Evolutionary conservation across 2,329 filamentous ascomycete species (phyloP), one percentile per base, ranked within the genome.

Genomic region (Penicillium sp.): DNA sequence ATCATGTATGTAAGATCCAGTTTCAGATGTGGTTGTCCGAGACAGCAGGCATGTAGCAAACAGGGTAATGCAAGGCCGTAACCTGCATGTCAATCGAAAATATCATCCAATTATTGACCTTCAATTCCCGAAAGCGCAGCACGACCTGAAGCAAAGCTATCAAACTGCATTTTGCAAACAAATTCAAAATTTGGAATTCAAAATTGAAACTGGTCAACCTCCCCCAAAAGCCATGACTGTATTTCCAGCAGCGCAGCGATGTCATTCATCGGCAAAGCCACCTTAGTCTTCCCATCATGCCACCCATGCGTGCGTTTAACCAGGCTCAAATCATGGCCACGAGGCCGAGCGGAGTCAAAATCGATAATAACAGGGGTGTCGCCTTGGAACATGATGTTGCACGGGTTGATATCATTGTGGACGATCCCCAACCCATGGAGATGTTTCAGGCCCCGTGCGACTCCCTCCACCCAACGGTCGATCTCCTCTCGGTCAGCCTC

Each of bases 321-420:
- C 4, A 38, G n/a, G 4, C 19, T 40, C 22, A 52, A 41, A 31
- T 37, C 17, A n/a, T 45, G 31, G 3, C 52, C 52, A 6, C 29
- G 19, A 10, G 10, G n/a, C 10, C 52, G 49, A 24, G 45, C 28
- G 8, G 49, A 45, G 21, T 45, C 53, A 34, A 57, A 57, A 43
- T 57, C 55, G n/a, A 49, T 54, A 32, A 57, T 47, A 17, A 57
- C 34, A 6, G 48, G 32, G 10, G 26, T 44, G 13, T 58, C 53
- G 43, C 75, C 76, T 29, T 78, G 77, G 55, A 95, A 87, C 3
- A 95, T 75, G 46, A 95, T 95, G 58, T 95, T 95, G 60, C 94
- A 88, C 1, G 90, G 89, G 67, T 95, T 95, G 61, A 95, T 81
- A 61, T 95, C 90, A 46, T 90, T 85, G 67, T 95, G 90, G 3